Conservation (phyloP, 495 filamentous ascomycete species). For the Chaetomium fimeti region DNA sequence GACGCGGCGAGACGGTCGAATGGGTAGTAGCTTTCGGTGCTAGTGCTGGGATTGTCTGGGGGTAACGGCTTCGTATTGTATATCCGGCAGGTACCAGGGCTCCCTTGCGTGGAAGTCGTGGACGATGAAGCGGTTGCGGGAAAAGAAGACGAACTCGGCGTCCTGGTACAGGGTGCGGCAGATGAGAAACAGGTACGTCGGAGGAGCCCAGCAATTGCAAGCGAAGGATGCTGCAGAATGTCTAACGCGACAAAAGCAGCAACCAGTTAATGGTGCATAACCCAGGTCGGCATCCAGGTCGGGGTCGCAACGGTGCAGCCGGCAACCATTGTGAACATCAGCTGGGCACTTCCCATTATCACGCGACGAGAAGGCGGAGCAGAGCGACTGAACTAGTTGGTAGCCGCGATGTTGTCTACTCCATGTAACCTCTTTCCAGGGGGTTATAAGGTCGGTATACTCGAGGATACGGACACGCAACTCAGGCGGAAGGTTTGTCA, state of each 20-base stretch:
- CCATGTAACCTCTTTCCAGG: constrained; percentile 8
- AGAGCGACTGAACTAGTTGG: background rate
- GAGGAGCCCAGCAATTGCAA: constrained; percentile 17
- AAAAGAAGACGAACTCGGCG: constrained; percentile 11
- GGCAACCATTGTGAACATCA: background rate
- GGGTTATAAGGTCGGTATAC: constrained; percentile 17
- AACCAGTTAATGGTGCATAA: background rate
- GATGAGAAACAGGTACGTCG: constrained; percentile 10
- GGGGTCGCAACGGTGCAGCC: background rate
- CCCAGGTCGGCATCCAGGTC: background rate
- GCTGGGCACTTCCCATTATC: background rate
- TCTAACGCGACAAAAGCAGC: constrained; percentile 12
- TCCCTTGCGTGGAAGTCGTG: background rate
- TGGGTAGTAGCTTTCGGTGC: background rate
- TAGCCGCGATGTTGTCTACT: background rate
- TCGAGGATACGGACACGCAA: constrained; percentile 12
- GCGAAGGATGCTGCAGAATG: constrained; percentile 1
- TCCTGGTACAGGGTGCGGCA: constrained; percentile 12
- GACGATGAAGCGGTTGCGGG: constrained; percentile 11
- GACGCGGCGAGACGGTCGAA: background rate
- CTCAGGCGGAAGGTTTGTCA: constrained; percentile 3
- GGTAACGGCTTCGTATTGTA: background rate
- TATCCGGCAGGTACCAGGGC: background rate
- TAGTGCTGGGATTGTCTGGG: background rate
- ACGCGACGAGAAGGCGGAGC: background rate